A percentile compares a stretch with the other conserved stretches of the same genome.
These are phyloP conservation scores for Backusella macrospora DNA, from an alignment of 192 early-diverging fungal species.

Conservation along the genomic window DNA sequence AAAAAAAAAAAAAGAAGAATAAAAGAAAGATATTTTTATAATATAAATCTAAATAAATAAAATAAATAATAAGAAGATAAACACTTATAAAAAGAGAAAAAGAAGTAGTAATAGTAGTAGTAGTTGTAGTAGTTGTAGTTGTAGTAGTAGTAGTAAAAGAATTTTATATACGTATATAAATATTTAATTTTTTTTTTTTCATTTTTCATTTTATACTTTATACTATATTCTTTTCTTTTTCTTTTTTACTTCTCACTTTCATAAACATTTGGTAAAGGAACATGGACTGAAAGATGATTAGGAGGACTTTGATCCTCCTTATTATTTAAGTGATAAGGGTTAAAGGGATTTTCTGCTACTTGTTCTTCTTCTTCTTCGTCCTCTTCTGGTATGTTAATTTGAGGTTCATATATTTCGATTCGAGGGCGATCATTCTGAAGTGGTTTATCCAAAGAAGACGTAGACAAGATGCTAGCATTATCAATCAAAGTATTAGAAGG, in stretches of 20 bases:
- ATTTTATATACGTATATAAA: neutral
- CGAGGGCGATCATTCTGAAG: too few relatives aligned
- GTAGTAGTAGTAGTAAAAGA: too few relatives aligned
- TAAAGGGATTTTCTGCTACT: neutral
- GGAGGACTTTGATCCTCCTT: neutral
- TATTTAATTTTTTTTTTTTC: neutral
- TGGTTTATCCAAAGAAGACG: neutral
- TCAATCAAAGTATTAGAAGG: conserved; percentile 12
- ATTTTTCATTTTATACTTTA: neutral
- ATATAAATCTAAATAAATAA: too few relatives aligned
- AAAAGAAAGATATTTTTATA: too few relatives aligned
- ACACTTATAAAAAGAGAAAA: too few relatives aligned
- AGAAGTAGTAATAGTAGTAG: too few relatives aligned
- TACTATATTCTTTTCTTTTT: too few relatives aligned
- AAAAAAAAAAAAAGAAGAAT: neutral
- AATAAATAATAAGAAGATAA: too few relatives aligned
- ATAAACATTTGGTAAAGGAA: conserved; percentile 3
- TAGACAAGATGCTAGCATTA: neutral
- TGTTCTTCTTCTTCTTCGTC: neutral
- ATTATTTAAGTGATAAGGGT: neutral
- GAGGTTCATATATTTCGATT: conserved; percentile 20
- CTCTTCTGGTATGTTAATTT: conserved; percentile 15
- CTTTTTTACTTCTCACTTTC: neutral
- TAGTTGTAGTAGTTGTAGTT: too few relatives aligned
- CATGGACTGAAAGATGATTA: neutral